These are phyloP conservation scores for Monascus purpureus DNA, from an alignment of 495 filamentous ascomycete genomes.

Conservation along the genomic window DNA sequence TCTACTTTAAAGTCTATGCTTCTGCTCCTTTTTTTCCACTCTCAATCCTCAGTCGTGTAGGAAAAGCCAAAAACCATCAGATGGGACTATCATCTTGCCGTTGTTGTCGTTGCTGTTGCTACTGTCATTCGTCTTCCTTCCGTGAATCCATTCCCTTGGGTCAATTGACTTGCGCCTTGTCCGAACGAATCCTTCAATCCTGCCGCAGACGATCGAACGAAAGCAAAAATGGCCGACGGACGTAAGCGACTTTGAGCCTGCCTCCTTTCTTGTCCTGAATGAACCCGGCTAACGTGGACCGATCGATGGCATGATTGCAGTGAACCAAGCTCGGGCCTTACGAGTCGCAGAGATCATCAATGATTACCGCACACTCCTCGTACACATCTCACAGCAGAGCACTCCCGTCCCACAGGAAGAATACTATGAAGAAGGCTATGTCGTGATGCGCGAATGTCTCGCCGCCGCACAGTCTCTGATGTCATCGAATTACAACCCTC, in stretches of 20 bases:
- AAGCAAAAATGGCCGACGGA: slow-evolving; percentile 42
- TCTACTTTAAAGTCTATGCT: too few relatives aligned
- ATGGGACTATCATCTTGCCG: too few relatives aligned
- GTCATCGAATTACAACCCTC: slow-evolving; percentile 50
- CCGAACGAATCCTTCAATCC: too few relatives aligned
- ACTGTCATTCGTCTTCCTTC: too few relatives aligned
- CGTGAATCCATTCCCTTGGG: too few relatives aligned
- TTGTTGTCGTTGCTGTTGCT: too few relatives aligned
- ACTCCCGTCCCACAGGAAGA: slow-evolving; percentile 46
- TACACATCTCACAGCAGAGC: slow-evolving; percentile 61
- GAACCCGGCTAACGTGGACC: too few relatives aligned
- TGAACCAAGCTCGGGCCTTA: slow-evolving; percentile 70
- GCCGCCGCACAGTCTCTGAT: slow-evolving; percentile 63
- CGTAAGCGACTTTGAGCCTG: slow-evolving; percentile 26
- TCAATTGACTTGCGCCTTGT: too few relatives aligned
- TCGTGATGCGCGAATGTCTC: slow-evolving; percentile 58
- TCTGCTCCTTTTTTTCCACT: too few relatives aligned
- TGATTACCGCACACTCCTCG: slow-evolving; percentile 72
- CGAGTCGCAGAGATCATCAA: slow-evolving; percentile 73
- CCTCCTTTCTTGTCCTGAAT: slow-evolving; percentile 1
- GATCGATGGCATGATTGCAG: too few relatives aligned
- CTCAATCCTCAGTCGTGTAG: too few relatives aligned
- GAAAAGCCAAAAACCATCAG: too few relatives aligned
- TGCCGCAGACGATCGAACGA: not conserved
- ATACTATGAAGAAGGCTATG: slow-evolving; percentile 67